A percentile compares a stretch with the other conserved stretches of the same genome.
Evolutionary conservation across 345 rosid species (phyloP).

Genomic region (Citrus cavaleriei): DNA sequence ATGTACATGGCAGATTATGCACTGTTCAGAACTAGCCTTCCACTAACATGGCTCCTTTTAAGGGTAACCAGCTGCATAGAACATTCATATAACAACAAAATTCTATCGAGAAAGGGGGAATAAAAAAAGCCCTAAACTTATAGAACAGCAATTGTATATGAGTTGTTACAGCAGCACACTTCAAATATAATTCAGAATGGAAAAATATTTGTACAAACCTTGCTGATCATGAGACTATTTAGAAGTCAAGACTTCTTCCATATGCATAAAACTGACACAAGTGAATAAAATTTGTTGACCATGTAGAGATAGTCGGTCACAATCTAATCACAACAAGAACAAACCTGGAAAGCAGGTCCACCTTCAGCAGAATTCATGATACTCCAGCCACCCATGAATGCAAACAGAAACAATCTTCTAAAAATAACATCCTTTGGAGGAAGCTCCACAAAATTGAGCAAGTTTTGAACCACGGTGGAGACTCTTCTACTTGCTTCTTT

Average conservation of each 20-base stretch:
- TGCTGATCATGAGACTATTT: background rate
- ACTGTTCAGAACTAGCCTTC: background rate
- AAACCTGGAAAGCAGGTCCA: constrained; percentile 99
- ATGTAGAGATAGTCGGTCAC: background rate
- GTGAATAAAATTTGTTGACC: background rate
- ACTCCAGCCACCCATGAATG: constrained; percentile 99
- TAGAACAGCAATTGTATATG: background rate
- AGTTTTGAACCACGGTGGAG: constrained; percentile 87
- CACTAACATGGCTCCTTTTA: background rate
- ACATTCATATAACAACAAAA: background rate
- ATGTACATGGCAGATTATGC: background rate
- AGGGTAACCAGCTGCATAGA: background rate
- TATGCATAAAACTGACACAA: background rate
- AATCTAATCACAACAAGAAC: constrained; percentile 20
- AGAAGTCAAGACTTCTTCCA: background rate
- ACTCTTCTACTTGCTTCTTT: constrained; percentile 92
- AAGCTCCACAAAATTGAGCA: constrained; percentile 78
- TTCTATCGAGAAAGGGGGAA: background rate
- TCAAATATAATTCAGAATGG: background rate
- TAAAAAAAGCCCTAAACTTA: background rate
- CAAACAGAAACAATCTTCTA: constrained; percentile 90
- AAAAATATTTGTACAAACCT: background rate
- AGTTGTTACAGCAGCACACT: background rate
- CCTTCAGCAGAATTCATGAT: constrained; percentile 95
- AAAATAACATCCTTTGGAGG: constrained; percentile 78